Evolutionary conservation across 345 rosid genomes (phyloP), one percentile per base, ranked within the genome.

Genomic region (Lumnitzera racemosa): DNA sequence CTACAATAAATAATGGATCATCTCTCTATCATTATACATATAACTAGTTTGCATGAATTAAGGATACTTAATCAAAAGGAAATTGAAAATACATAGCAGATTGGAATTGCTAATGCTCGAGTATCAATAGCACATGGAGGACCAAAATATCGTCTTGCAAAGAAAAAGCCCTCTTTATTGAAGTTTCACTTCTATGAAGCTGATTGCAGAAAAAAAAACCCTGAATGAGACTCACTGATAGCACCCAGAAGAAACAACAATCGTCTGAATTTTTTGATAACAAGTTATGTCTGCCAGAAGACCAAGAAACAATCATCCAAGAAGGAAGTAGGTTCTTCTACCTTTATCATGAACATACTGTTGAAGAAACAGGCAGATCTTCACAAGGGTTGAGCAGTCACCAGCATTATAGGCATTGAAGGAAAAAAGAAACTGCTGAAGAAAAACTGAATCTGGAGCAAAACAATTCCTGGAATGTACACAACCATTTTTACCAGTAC

Each of bases 361-460:
- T 70, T 67, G 77, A 70, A 95, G 79, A 63, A 74, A 67, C 24
- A 71, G 83, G 74, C 95, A 88, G 24, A 80, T 74, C 82, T 80
- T 86, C 81, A 80, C 81, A 24, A 95, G 90, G 63, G 78, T 58
- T 24, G 74, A 51, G 70, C 82, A 67, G 78, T 90, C 97, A 59
- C 66, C 75, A 55, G 53, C 61, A 65, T 84, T 76, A 53, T 75
- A 72, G 27, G 94, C 80, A 72, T 81, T 72, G 66, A 86, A 79
- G 81, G 88, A 86, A 70, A 90, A 95, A 63, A 84, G 77, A 36
- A 88, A 71, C 77, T 84, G 90, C 46, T 77, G 78, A 53, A 95
- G 85, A 75, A 90, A 95, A 59, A 70, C 81, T 24, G 99, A 95
- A 65, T 81, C 78, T 56, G 94, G 87, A 81, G 87, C 91, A 71